Evolutionary conservation across 495 filamentous ascomycete species (phyloP).

Genomic region (Podospora sp.): DNA sequence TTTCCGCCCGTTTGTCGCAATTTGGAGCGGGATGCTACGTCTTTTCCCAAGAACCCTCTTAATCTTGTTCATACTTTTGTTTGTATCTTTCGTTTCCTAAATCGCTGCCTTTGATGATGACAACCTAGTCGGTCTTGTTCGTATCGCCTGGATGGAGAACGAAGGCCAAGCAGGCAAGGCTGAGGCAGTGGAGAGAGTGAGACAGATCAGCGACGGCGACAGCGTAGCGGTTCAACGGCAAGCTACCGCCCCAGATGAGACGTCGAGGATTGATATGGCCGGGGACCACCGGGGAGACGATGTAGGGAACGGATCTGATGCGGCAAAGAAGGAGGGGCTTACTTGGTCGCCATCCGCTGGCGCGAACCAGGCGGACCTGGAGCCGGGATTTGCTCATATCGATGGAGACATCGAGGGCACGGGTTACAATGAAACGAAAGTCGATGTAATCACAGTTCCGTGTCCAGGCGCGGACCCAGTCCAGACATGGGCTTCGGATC

Average conservation of each 20-base stretch:
- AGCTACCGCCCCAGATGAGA: neutral
- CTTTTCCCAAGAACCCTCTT: neutral
- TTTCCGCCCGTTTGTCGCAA: neutral
- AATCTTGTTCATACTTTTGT: neutral
- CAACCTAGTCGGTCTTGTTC: neutral
- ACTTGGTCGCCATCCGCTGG: neutral
- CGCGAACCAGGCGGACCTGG: conserved; percentile 14
- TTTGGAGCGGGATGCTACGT: neutral
- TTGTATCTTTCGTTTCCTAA: neutral
- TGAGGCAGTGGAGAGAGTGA: conserved; percentile 3
- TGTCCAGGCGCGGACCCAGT: conserved; percentile 50
- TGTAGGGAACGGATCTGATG: neutral
- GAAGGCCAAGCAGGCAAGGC: neutral
- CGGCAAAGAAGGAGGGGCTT: neutral
- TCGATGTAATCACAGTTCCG: conserved; percentile 51
- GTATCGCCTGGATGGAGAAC: neutral
- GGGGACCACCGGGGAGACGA: neutral
- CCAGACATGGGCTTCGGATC: conserved; percentile 46
- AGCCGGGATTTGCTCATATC: conserved; percentile 44
- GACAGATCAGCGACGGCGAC: neutral
- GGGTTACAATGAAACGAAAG: conserved; percentile 49
- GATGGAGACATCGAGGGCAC: conserved; percentile 45
- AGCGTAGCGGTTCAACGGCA: neutral
- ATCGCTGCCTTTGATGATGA: neutral
- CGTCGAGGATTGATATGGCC: neutral